Conservation (phyloP, 2,329 filamentous ascomycete species). For the Hypoxylon rubiginosum region DNA sequence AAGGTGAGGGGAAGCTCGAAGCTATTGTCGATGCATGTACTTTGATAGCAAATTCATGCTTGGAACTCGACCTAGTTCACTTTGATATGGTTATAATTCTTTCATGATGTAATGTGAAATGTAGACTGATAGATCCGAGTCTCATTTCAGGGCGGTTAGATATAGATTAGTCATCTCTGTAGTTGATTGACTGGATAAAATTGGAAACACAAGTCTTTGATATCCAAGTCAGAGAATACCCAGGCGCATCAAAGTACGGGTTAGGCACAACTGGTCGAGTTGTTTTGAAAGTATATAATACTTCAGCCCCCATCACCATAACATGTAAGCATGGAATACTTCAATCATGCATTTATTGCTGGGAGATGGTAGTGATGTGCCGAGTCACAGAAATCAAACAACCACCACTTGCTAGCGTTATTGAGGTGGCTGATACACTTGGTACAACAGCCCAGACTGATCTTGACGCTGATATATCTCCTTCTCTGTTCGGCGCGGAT, state of each 20-base stretch:
- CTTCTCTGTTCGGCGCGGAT: neutral
- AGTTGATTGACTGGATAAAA: too few species aligned
- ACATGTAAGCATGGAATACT: neutral
- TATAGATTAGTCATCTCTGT: too few species aligned
- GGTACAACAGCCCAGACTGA: neutral
- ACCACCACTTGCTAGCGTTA: neutral
- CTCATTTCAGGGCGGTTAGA: too few species aligned
- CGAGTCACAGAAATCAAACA: neutral
- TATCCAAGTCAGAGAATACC: neutral
- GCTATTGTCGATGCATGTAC: neutral
- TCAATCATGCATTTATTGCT: neutral
- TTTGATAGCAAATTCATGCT: neutral
- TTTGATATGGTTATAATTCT: neutral
- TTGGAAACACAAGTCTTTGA: neutral
- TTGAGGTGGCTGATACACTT: neutral
- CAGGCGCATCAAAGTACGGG: neutral
- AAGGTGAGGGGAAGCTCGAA: constrained; percentile 8
- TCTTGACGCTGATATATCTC: neutral
- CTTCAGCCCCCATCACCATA: neutral
- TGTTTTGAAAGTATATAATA: neutral
- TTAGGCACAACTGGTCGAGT: neutral
- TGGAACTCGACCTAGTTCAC: neutral
- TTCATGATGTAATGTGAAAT: neutral
- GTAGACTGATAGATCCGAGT: neutral
- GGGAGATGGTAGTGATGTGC: neutral